Conservation (phyloP, 768 basidiomycete genomes). For the Myochromella boudieri region DNA sequence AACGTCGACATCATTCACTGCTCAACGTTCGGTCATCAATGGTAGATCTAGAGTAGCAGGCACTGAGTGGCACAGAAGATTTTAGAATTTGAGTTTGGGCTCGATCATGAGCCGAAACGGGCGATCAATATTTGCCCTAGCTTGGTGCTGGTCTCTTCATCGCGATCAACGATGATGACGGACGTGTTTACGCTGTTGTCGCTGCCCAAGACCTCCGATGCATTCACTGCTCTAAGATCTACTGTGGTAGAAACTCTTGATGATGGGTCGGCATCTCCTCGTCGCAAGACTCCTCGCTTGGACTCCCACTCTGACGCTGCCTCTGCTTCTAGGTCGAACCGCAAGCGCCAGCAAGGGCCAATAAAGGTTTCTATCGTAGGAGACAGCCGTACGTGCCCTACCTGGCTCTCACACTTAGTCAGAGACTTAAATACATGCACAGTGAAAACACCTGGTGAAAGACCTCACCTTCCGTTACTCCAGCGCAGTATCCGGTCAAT, state of each 20-base stretch:
- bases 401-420: neutral
- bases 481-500: constrained; percentile 38
- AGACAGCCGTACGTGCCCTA: constrained; percentile 31
- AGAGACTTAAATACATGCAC: constrained; percentile 2
- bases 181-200: constrained; percentile 40
- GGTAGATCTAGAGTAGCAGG: too few relatives aligned
- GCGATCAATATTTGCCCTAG: too few relatives aligned
- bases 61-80: too few relatives aligned
- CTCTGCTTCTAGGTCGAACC: constrained; percentile 57
- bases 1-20: too few relatives aligned
- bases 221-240: constrained; percentile 42
- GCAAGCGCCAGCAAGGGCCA: constrained; percentile 33
- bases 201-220: constrained; percentile 51
- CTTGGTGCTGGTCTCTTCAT: neutral
- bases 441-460: constrained; percentile 21
- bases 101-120: too few relatives aligned
- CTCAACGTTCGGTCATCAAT: too few relatives aligned
- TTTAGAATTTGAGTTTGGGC: too few relatives aligned
- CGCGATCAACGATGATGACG: constrained; percentile 12
- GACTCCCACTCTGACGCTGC: constrained; percentile 66
- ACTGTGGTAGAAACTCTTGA: constrained; percentile 35
- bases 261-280: constrained; percentile 55
- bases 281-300: constrained; percentile 68
- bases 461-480: constrained; percentile 29
- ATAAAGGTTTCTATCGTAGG: constrained; percentile 49